Base-by-base conservation (phyloP, 2,329 filamentous ascomycete genomes). In the Simplicillium aogashimaense region DNA sequence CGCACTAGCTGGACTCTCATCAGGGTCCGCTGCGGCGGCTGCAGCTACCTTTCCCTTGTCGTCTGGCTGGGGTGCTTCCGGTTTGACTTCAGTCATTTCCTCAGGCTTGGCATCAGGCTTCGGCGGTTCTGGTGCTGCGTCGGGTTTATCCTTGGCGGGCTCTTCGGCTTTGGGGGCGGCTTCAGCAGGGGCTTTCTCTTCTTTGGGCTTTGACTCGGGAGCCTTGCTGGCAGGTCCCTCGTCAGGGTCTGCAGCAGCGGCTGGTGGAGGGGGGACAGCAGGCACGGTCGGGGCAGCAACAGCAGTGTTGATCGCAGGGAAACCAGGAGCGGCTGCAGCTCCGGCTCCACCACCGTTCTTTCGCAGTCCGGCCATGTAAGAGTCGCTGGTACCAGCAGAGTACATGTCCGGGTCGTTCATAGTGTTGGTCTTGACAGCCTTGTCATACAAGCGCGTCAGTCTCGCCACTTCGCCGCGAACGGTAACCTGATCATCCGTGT, bases 371-470 rank as follows among this genome's bases (percentile, higher is more conserved):
- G 44, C 46, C 14, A 16, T 39, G 29, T 35, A 48, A 8, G 44
- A 43, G 16, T 48, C 46, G n/a, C 34, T 37, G 2, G 38, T 25
- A 3, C 46, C 46, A 11, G 39, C 41, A 3, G 43, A 43, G 39
- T 49, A 49, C 47, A 48, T 48, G 37, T 49, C 47, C 31, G 47
- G 47, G 34, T 49, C 42, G 34, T 48, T 49, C 40, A 47, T 42
- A 29, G 45, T 48, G 35, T 49, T 49, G 14, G 39, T 49, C 37
- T 48, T 48, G 39, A 50, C 45, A 25, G 48, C 48, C 40, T 44
- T 48, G 43, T 50, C 47, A 32, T 49, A 50, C n/a, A 47, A 36
- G n/a, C 48, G 38, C 6, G 45, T 50, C 11, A 50, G 41, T 12
- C 48, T 40, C 13, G 48, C 48, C 1, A 50, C 47, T 43, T 50